phyloP scores from a whole-genome alignment of 495 filamentous ascomycete genomes.

The Talaromyces ruber region DNA sequence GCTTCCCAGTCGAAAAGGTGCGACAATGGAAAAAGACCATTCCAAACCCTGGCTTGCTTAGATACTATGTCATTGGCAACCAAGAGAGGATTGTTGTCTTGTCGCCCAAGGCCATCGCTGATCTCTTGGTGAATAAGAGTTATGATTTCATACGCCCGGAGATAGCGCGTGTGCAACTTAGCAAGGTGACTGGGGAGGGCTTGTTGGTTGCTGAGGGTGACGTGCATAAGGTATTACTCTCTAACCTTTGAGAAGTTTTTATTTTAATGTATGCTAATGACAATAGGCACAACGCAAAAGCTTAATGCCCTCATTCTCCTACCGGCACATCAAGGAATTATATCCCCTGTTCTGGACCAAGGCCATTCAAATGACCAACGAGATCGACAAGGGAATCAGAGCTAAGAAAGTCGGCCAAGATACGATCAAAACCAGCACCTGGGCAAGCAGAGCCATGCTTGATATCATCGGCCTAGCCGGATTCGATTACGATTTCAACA shows the following conservation, averaged over 20 bases:
- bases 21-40: constrained; percentile 56
- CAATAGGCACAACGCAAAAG: constrained; percentile 58
- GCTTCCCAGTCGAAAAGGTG: constrained; percentile 48
- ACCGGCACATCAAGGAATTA: constrained; percentile 77
- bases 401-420: constrained; percentile 17
- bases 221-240: constrained; percentile 55
- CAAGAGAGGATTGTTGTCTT: constrained; percentile 60
- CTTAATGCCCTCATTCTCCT: constrained; percentile 77
- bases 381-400: constrained; percentile 28
- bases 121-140: constrained; percentile 56
- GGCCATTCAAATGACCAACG: constrained; percentile 37
- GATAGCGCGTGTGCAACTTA: constrained; percentile 45
- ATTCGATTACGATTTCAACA: constrained; percentile 72
- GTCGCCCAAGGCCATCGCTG: constrained; percentile 55
- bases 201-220: constrained; percentile 79
- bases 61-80: constrained; percentile 61
- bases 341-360: constrained; percentile 82
- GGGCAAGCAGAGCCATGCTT: constrained; percentile 65
- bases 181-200: constrained; percentile 63
- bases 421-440: constrained; percentile 50
- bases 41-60: constrained; percentile 74
- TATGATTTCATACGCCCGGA: constrained; percentile 76
- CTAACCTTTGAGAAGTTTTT: neutral
- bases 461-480: constrained; percentile 88
- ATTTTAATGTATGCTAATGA: too few species aligned